Evolutionary conservation across 768 basidiomycete genomes (phyloP).

Genomic region (Suillus plorans): DNA sequence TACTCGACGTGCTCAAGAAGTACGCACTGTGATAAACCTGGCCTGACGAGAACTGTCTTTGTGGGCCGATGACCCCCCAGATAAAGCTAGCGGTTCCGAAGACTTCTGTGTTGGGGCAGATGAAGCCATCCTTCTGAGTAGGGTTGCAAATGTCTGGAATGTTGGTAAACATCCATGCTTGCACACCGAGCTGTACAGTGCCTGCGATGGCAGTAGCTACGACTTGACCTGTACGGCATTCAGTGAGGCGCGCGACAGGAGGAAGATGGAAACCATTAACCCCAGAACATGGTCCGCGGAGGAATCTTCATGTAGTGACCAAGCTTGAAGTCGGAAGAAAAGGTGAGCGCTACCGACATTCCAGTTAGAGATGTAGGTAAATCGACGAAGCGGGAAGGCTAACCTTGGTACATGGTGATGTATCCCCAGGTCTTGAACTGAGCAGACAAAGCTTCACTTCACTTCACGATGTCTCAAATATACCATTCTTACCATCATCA

Average conservation of each 20-base stretch:
- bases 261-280: neutral
- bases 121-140: slow-evolving; percentile 60
- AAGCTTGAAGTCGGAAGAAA: slow-evolving; percentile 35
- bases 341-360: slow-evolving; percentile 37
- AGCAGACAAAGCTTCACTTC: slow-evolving; percentile 14
- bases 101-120: slow-evolving; percentile 67
- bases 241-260: neutral
- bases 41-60: slow-evolving; percentile 65
- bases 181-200: slow-evolving; percentile 44
- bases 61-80: slow-evolving; percentile 82
- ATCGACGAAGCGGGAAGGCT: slow-evolving; percentile 10
- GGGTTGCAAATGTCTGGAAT: slow-evolving; percentile 42
- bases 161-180: slow-evolving; percentile 45
- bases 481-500: slow-evolving; percentile 55
- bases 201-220: slow-evolving; percentile 39
- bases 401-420: slow-evolving; percentile 60
- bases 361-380: slow-evolving; percentile 59
- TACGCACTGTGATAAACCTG: slow-evolving; percentile 52
- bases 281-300: slow-evolving; percentile 32
- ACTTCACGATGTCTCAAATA: neutral
- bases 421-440: slow-evolving; percentile 71
- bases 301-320: slow-evolving; percentile 32
- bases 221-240: slow-evolving; percentile 32
- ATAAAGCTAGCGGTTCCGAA: slow-evolving; percentile 81
- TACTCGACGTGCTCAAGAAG: neutral